Conservation (phyloP, 768 basidiomycete species). For the Lentinula detonsa region DNA sequence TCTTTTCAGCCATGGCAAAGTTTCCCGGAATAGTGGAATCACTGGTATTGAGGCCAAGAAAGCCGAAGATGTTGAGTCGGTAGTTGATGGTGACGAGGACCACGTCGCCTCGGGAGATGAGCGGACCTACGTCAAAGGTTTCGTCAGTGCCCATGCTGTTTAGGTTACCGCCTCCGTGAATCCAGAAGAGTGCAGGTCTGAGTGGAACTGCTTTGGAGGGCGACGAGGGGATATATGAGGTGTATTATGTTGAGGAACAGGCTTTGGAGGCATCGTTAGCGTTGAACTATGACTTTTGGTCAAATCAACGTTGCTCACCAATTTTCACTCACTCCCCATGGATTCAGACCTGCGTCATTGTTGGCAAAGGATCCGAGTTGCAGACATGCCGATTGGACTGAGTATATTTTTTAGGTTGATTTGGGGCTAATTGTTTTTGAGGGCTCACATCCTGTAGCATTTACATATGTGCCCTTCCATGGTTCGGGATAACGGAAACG, state of each 20-base stretch:
- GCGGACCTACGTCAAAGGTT: conserved; percentile 27
- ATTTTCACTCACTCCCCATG: conserved; percentile 15
- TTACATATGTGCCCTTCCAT: conserved; percentile 18
- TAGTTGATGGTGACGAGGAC: conserved; percentile 36
- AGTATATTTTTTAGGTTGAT: neutral
- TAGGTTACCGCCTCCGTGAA: conserved; percentile 33
- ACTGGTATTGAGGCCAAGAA: conserved; percentile 22
- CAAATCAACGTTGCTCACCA: conserved; percentile 6
- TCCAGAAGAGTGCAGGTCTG: conserved; percentile 35
- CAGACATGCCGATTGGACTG: conserved; percentile 14
- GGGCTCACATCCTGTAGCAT: conserved; percentile 22
- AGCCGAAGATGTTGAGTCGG: conserved; percentile 30
- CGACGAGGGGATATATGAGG: conserved; percentile 24
- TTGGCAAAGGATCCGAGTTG: conserved; percentile 12
- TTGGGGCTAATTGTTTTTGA: neutral
- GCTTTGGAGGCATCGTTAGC: neutral
- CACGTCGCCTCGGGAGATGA: conserved; percentile 30
- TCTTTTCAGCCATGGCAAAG: conserved; percentile 34
- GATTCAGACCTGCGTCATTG: conserved; percentile 12
- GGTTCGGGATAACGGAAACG: conserved; percentile 29
- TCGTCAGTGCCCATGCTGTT: conserved; percentile 25
- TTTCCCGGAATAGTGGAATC: conserved; percentile 32
- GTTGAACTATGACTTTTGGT: neutral
- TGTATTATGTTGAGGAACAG: conserved; percentile 29
- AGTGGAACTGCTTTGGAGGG: conserved; percentile 12